phyloP scores from a whole-genome alignment of 306 rosid genomes.

The Cucurbita pepo region DNA sequence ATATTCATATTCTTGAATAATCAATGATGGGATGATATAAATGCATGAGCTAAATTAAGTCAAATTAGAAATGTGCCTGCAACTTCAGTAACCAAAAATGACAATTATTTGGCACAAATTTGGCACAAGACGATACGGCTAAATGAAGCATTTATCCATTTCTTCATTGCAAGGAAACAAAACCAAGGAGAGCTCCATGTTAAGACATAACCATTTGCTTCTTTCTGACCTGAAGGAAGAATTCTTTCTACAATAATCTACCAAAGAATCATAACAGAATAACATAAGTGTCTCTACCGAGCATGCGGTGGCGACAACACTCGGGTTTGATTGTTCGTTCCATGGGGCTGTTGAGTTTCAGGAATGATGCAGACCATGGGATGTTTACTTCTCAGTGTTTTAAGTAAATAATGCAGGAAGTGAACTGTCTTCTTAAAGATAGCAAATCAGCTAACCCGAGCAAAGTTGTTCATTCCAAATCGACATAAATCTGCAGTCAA shows the following conservation, averaged over 20 bases:
- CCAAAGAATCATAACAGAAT: background rate
- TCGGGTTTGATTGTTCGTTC: background rate
- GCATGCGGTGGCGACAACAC: background rate
- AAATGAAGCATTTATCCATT: background rate
- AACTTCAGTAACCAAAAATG: background rate
- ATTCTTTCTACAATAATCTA: background rate
- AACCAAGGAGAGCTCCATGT: background rate
- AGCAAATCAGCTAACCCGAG: background rate
- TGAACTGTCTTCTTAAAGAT: background rate
- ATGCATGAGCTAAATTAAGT: background rate
- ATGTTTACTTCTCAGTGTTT: background rate
- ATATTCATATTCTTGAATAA: too few relatives aligned
- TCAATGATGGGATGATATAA: background rate
- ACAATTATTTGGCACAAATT: background rate
- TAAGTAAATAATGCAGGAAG: background rate
- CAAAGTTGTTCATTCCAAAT: slow-evolving; percentile 20
- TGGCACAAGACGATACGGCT: background rate
- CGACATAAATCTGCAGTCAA: slow-evolving; percentile 67
- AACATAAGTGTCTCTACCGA: background rate
- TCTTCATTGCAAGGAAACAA: background rate
- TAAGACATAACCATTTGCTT: background rate
- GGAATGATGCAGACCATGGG: background rate
- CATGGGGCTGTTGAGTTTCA: background rate
- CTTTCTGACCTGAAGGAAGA: background rate
- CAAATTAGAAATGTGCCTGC: background rate